Percentiles rank a stretch among this genome's conserved stretches.
Conservation (phyloP, 164 flowering plant species). For the Sextonia rubra region DNA sequence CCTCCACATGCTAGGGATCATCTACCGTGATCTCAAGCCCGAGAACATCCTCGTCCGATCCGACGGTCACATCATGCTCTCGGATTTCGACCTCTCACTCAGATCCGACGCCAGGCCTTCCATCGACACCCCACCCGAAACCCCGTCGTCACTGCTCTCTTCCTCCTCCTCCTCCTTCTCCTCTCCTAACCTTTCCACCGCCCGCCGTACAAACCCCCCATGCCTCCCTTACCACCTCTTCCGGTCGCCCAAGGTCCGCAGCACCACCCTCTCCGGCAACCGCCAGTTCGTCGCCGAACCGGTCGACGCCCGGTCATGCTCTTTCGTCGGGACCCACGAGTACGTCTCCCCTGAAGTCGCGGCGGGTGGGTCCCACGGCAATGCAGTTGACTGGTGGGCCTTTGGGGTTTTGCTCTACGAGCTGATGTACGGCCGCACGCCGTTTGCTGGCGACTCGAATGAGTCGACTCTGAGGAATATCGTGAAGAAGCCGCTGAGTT, state of each 20-base stretch:
- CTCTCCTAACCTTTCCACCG: not conserved
- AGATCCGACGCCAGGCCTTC: slow-evolving; percentile 63
- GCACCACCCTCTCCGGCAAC: slow-evolving; percentile 25
- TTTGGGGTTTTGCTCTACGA: slow-evolving; percentile 82
- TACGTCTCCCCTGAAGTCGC: slow-evolving; percentile 90
- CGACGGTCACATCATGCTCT: slow-evolving; percentile 94
- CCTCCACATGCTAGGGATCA: slow-evolving; percentile 86
- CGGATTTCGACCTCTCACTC: slow-evolving; percentile 82
- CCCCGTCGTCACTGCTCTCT: slow-evolving; percentile 4
- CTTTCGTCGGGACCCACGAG: slow-evolving; percentile 95
- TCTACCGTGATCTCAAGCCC: slow-evolving; percentile 87
- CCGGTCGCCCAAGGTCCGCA: slow-evolving; percentile 53
- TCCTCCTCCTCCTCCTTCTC: not conserved
- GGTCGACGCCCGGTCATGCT: slow-evolving; percentile 63
- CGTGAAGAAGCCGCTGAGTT: slow-evolving; percentile 40
- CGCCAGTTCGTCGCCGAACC: slow-evolving; percentile 83
- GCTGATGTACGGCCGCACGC: slow-evolving; percentile 77
- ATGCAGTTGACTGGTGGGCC: slow-evolving; percentile 97
- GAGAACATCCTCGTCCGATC: slow-evolving; percentile 78
- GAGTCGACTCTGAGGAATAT: slow-evolving; percentile 61
- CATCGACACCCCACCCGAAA: slow-evolving; percentile 37
- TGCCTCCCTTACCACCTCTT: slow-evolving; percentile 38
- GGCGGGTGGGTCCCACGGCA: slow-evolving; percentile 70
- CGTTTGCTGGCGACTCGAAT: slow-evolving; percentile 59
- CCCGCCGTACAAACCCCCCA: slow-evolving; percentile 17